Base-by-base conservation (phyloP, 108 stramenopile species). In the Skeletonema grethae region DNA sequence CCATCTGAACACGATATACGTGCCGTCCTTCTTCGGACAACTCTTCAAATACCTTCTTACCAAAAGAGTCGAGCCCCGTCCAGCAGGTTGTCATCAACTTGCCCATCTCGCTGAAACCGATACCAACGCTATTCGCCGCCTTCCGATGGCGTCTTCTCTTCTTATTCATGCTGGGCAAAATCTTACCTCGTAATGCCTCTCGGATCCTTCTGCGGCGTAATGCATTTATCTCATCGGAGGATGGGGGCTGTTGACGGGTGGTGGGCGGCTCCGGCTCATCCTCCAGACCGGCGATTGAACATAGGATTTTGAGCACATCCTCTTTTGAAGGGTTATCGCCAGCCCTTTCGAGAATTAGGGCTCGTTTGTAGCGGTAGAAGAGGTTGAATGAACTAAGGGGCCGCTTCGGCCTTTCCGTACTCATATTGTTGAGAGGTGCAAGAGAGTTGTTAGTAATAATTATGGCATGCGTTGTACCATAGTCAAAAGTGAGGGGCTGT, bases 351-450 rank as follows among this genome's bases (percentile, higher is more conserved):
- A 59, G 57, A 11, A 59, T 11, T 34, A 32, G 12, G 30, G 28
- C 7, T 13, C 57, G 57, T 34, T 59, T 59, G 18, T 59, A 59
- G 2, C 57, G 57, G 57, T 59, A 59, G 32, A 59, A 59, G 30
- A 59, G 57, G 57, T 59, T 59, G 57, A 59, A 59, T 12, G 57
- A 29, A 13, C 30, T 32, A 10, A 59, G 57, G 0, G 57, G 57
- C 4, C 57, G 57, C 18, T 59, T 59, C n/a, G 57, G 57, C 57
- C 16, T 59, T 45, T 45, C 43, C 43, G n/a, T 45, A 1, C 25
- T 28, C 25, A 28, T 28, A 28, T 28, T 28, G 25, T 28, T 28
- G 25, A 28, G 25, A 28, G 25, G 25, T 28, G 25, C 25, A 0
- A 1, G 25, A 28, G 25, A 28, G 25, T 0, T 28, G 25, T 28